phyloP scores from a whole-genome alignment of 257 asterid species.

The Jaltomata sinuosa region DNA sequence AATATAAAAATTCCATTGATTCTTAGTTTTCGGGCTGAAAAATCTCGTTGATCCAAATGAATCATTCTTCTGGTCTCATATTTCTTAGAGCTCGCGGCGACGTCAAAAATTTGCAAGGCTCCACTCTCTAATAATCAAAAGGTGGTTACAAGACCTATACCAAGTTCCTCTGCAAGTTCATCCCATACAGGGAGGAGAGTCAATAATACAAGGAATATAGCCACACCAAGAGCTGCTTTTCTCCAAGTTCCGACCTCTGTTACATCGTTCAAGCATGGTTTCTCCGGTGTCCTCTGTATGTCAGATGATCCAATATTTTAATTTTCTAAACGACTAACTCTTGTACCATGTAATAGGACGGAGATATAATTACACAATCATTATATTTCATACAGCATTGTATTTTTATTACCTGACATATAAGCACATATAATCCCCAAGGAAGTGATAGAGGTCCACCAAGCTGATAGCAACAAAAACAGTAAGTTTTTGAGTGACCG shows the following conservation, averaged over 20 bases:
- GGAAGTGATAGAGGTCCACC: slow-evolving; percentile 98
- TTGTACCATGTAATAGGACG: neutral
- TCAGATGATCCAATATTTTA: neutral
- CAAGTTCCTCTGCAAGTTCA: slow-evolving; percentile 91
- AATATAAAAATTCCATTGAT: too few relatives aligned
- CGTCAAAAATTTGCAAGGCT: slow-evolving; percentile 28
- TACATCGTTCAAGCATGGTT: slow-evolving; percentile 92
- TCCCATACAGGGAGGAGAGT: slow-evolving; percentile 95
- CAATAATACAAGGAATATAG: slow-evolving; percentile 55
- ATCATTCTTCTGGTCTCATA: too few relatives aligned
- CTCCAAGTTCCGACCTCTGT: slow-evolving; percentile 91
- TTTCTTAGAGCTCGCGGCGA: neutral
- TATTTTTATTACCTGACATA: slow-evolving; percentile 66
- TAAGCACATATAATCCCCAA: slow-evolving; percentile 94
- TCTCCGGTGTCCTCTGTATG: slow-evolving; percentile 79
- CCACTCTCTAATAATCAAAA: slow-evolving; percentile 21
- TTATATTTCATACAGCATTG: neutral
- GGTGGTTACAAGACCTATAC: slow-evolving; percentile 67
- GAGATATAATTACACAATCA: neutral
- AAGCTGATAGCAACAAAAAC: slow-evolving; percentile 37
- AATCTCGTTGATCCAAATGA: too few relatives aligned
- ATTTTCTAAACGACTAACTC: neutral
- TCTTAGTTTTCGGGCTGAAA: too few relatives aligned
- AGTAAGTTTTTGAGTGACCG: neutral
- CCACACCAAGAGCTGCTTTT: slow-evolving; percentile 33